Base-by-base conservation (phyloP, 2,329 filamentous ascomycete genomes). In the Cordyceps fumosorosea region DNA sequence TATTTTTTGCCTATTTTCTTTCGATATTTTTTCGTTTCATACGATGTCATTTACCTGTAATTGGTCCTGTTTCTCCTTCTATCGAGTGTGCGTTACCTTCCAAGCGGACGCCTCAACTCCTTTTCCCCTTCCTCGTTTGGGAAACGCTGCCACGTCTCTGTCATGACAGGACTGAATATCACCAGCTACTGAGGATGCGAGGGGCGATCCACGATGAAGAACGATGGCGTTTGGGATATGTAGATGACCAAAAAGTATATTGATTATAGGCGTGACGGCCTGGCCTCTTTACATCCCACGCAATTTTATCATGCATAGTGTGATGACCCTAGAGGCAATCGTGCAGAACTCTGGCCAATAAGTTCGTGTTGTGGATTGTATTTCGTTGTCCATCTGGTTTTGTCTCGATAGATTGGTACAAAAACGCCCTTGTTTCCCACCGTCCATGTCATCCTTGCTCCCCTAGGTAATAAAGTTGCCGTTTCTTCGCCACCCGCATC, bases 161-260 rank as follows among this genome's bases (percentile, higher is more conserved):
- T 20, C 32, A 40, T 32, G 20, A 29, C 14, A n/a, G 16, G 32
- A 42, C 45, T 50, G 37, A 42, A 29, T 51, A 42, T 58, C 6
- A 6, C 42, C 50, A 47, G 34, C 34, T 37, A 20, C 12, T 37
- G 20, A 11, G 26, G 56, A 40, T 51, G 54, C 40, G 40, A 20
- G 26, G 26, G 32, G 26, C n/a, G 22, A 58, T 51, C 22, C 29
- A n/a, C 37, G 22, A 40, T 6, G 34, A 26, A 20, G 56, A 32
- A 29, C 45, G 1, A 40, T 42, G 56, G 56, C 48, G 56, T 58
- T 61, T 24, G 48, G 58, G 24, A 32, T 53, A 18, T 48, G 42
- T 55, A 51, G n/a, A 50, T 56, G 22, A 11, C 37, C 40, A 60
- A 59, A 52, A 53, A 53, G 45, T 34, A 53, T 45, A 58, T 60